Conservation (phyloP, 2,329 filamentous ascomycete species). For the Scedosporium minutisporum region DNA sequence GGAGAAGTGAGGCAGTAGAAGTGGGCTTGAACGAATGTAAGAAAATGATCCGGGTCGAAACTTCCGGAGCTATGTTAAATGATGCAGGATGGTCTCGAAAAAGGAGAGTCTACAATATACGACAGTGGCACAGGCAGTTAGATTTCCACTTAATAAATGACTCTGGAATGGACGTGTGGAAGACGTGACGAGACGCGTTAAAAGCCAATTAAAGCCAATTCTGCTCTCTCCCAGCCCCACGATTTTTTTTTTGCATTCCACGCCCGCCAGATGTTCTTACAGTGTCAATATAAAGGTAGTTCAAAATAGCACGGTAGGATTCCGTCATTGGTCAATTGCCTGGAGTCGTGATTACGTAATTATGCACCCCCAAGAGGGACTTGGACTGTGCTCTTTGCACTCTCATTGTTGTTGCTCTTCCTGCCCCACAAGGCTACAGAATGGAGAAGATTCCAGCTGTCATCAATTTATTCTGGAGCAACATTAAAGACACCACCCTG, state of each 20-base stretch:
- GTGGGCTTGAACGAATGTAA: no score
- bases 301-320: not conserved
- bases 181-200: slow-evolving; percentile 4
- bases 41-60: no score
- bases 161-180: not conserved
- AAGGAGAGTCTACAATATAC: no score
- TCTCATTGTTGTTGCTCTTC: no score
- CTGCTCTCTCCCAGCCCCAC: slow-evolving; percentile 17
- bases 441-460: not conserved
- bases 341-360: no score
- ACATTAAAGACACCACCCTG: not conserved
- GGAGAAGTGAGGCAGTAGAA: no score
- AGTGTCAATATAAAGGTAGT: not conserved
- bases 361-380: not conserved
- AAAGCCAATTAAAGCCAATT: not conserved
- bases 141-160: not conserved
- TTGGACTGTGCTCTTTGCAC: not conserved
- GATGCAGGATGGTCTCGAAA: no score
- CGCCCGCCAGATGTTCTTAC: not conserved
- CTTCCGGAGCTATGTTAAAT: no score
- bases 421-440: no score
- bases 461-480: not conserved
- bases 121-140: not conserved
- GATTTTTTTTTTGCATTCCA: slow-evolving; percentile 12
- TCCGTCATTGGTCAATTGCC: not conserved